These are phyloP conservation scores for Arthrobotrys sinensis DNA, from an alignment of 2,329 filamentous ascomycete genomes.

Conservation along the genomic window DNA sequence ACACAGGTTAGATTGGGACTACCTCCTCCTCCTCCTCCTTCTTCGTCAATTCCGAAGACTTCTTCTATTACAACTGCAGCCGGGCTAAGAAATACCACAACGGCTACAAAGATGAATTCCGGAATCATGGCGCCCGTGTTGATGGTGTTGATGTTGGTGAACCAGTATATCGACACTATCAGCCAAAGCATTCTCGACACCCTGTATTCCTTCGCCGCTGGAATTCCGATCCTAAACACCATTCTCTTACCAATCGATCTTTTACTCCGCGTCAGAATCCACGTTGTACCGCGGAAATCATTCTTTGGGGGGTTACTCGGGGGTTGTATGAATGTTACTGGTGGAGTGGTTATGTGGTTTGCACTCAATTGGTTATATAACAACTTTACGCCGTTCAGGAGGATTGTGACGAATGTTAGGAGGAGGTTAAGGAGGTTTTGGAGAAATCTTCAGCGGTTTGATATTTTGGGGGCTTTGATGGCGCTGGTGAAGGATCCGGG, in stretches of 20 bases:
- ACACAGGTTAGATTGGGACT: neutral
- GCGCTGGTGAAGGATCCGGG: constrained; percentile 1
- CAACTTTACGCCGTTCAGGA: constrained; percentile 31
- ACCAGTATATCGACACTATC: constrained; percentile 27
- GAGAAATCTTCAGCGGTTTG: constrained; percentile 1
- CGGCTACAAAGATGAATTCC: neutral
- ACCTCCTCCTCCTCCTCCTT: neutral
- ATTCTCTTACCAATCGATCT: constrained; percentile 25
- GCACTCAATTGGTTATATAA: constrained; percentile 22
- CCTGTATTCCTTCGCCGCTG: constrained; percentile 1
- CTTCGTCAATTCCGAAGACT: neutral
- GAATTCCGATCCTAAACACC: constrained; percentile 1
- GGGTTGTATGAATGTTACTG: constrained; percentile 41
- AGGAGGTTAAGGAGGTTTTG: constrained; percentile 1
- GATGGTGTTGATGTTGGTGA: constrained; percentile 15
- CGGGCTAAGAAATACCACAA: neutral
- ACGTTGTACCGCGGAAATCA: constrained; percentile 31
- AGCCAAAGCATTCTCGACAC: constrained; percentile 11
- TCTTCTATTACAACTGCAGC: neutral
- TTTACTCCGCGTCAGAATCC: constrained; percentile 38
- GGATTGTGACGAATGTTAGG: neutral
- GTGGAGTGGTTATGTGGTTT: neutral
- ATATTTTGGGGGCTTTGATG: constrained; percentile 3
- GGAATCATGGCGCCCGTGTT: constrained; percentile 11
- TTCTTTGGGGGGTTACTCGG: constrained; percentile 15